These are phyloP conservation scores for Bruguiera gymnorhiza DNA, from an alignment of 345 rosid species.

Conservation along the genomic window DNA sequence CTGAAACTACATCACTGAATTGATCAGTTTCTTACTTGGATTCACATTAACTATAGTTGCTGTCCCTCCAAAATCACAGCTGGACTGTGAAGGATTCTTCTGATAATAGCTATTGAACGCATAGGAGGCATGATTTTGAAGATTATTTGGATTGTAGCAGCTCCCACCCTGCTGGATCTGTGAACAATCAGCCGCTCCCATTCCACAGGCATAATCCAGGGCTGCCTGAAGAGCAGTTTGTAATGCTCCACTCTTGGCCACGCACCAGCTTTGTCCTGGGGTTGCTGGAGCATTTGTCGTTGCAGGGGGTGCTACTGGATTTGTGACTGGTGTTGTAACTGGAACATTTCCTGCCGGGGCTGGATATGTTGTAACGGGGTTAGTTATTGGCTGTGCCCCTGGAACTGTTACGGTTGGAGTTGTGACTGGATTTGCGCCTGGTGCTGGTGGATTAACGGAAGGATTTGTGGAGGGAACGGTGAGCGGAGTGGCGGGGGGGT, in stretches of 20 bases:
- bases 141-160: constrained; percentile 67
- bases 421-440: constrained; percentile 48
- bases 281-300: constrained; percentile 54
- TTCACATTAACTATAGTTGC: constrained; percentile 55
- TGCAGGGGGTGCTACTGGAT: constrained; percentile 57
- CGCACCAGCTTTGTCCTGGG: constrained; percentile 89
- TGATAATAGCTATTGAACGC: constrained; percentile 96
- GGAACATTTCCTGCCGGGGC: constrained; percentile 53
- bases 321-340: constrained; percentile 34
- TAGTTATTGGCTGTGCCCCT: constrained; percentile 55
- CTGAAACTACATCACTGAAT: not conserved
- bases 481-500: constrained; percentile 40
- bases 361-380: constrained; percentile 67
- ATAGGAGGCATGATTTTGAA: constrained; percentile 82
- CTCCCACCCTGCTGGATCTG: constrained; percentile 77
- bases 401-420: constrained; percentile 53
- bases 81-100: constrained; percentile 64
- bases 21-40: constrained; percentile 64
- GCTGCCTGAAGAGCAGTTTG: constrained; percentile 61
- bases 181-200: constrained; percentile 83
- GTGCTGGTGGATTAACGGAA: constrained; percentile 45
- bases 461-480: constrained; percentile 39
- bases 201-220: constrained; percentile 92
- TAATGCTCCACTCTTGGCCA: constrained; percentile 62
- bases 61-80: constrained; percentile 88